phyloP scores from a whole-genome alignment of 371 early-diverging fungal genomes.

The Funneliformis caledonium region DNA sequence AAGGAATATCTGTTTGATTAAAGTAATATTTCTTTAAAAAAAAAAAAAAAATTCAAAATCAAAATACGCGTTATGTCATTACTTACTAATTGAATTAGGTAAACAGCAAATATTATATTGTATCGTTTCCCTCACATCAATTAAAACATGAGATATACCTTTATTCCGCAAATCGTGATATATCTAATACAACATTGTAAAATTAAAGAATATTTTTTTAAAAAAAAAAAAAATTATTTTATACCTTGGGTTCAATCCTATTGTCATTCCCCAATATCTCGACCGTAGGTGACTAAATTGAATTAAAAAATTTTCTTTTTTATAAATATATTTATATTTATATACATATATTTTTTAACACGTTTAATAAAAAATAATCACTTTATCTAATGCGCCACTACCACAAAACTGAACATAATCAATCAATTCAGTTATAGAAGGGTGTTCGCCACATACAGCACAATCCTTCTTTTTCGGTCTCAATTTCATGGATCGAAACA shows the following conservation, averaged over 20 bases:
- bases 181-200: conserved; percentile 42
- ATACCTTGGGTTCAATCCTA: conserved; percentile 28
- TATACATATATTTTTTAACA: too few species aligned
- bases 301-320: neutral
- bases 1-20: conserved; percentile 46
- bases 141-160: conserved; percentile 65
- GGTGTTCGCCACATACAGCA: conserved; percentile 84
- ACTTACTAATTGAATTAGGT: conserved; percentile 56
- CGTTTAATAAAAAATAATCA: conserved; percentile 43
- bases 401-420: conserved; percentile 95
- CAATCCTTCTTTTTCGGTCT: conserved; percentile 73
- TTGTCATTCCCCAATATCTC: neutral
- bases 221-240: conserved; percentile 35
- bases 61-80: neutral
- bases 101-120: conserved; percentile 86
- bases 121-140: conserved; percentile 86
- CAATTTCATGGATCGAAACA: conserved; percentile 82
- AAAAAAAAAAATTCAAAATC: neutral
- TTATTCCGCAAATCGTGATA: conserved; percentile 49
- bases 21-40: conserved; percentile 36
- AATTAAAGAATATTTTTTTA: conserved; percentile 41
- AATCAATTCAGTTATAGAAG: conserved; percentile 74
- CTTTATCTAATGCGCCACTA: conserved; percentile 76
- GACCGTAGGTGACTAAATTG: conserved; percentile 15
- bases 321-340: neutral